These are phyloP conservation scores for Fragaria iinumae DNA, from an alignment of 306 rosid species.

Conservation along the genomic window DNA sequence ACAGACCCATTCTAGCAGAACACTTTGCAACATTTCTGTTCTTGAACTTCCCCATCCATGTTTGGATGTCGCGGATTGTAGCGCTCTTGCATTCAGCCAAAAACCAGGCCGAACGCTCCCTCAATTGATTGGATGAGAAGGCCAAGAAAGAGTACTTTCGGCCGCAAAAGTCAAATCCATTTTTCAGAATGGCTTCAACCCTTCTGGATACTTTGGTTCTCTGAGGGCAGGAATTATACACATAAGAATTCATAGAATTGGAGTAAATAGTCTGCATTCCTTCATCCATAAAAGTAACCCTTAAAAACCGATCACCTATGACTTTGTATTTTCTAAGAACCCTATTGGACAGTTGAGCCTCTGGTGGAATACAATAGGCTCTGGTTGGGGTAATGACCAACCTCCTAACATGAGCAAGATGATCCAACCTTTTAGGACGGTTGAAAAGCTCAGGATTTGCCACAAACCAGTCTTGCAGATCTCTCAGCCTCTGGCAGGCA, in stretches of 20 bases:
- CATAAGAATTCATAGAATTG: constrained; percentile 49
- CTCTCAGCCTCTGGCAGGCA: constrained; percentile 52
- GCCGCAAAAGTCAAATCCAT: constrained; percentile 68
- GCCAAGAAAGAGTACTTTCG: constrained; percentile 73
- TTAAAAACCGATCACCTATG: constrained; percentile 66
- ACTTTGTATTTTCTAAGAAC: constrained; percentile 63
- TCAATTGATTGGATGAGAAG: constrained; percentile 77
- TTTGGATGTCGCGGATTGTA: constrained; percentile 25
- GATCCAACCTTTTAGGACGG: constrained; percentile 45
- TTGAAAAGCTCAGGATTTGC: constrained; percentile 61
- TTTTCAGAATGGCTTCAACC: constrained; percentile 47
- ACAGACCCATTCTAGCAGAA: constrained; percentile 87
- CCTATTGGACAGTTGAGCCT: constrained; percentile 79
- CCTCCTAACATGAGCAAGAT: constrained; percentile 67
- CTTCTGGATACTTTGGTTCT: constrained; percentile 52
- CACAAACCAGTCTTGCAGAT: constrained; percentile 66
- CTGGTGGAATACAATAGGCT: constrained; percentile 80
- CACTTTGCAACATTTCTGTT: constrained; percentile 63
- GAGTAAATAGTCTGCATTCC: constrained; percentile 67
- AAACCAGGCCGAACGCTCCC: constrained; percentile 90
- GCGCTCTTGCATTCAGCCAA: constrained; percentile 47
- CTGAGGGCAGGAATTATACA: constrained; percentile 48
- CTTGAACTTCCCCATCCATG: constrained; percentile 77
- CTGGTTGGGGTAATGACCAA: constrained; percentile 75
- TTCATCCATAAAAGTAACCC: constrained; percentile 90